Evolutionary conservation across 2,329 filamentous ascomycete species (phyloP).

Genomic region (Fusarium sp.): DNA sequence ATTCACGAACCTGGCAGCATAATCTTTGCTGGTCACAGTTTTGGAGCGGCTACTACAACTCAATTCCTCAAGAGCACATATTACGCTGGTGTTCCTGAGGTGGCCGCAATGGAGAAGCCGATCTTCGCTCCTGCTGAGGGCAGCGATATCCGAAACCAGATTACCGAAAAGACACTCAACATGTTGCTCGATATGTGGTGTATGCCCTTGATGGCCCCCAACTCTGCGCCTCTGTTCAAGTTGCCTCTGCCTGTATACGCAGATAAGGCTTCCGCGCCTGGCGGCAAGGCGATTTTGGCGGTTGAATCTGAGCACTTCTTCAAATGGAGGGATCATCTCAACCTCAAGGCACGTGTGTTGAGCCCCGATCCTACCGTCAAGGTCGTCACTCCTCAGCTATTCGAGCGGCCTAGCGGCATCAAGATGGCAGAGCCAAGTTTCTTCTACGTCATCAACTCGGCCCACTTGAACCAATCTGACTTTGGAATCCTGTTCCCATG

Average conservation of each 20-base stretch:
- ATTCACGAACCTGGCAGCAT: conserved; percentile 79
- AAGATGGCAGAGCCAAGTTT: conserved; percentile 70
- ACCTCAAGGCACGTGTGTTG: conserved; percentile 74
- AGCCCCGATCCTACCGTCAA: conserved; percentile 65
- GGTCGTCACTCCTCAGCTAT: conserved; percentile 57
- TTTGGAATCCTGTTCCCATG: conserved; percentile 87
- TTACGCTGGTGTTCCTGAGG: conserved; percentile 66
- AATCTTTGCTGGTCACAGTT: conserved; percentile 83
- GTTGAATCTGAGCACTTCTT: conserved; percentile 82
- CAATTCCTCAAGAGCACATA: conserved; percentile 85
- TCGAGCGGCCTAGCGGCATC: conserved; percentile 58
- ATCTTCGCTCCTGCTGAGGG: conserved; percentile 70
- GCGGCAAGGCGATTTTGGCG: conserved; percentile 72
- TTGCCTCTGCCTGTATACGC: conserved; percentile 79
- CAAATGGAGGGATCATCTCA: conserved; percentile 81
- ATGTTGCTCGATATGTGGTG: conserved; percentile 86
- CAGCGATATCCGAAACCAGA: conserved; percentile 71
- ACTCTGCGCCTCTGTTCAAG: conserved; percentile 74
- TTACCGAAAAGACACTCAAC: conserved; percentile 74
- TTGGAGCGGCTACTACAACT: conserved; percentile 79
- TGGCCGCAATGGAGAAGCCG: conserved; percentile 64
- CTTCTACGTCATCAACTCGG: conserved; percentile 80
- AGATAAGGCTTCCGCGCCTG: conserved; percentile 61
- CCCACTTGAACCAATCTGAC: conserved; percentile 85
- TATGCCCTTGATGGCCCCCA: conserved; percentile 74